Evolutionary conservation across 2,329 filamentous ascomycete species (phyloP), one percentile per base, ranked within the genome.

Genomic region (Nigrospora oryzae): DNA sequence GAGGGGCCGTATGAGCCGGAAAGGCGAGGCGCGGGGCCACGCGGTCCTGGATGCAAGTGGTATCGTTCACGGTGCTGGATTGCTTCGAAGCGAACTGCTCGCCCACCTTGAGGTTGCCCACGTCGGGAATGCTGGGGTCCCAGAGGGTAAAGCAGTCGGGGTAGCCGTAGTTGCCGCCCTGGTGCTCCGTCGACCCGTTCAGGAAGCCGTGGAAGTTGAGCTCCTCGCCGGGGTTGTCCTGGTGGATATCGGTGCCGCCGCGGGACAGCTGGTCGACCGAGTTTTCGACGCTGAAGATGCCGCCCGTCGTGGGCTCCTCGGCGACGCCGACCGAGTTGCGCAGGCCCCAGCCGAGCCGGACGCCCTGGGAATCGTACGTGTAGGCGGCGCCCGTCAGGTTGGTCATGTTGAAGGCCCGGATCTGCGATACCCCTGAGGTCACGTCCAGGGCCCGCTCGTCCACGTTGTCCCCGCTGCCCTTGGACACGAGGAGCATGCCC

Each of bases 171-270:
- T 86, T 86, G 1, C 53, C 57, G 30, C 58, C 62, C 47, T 46
- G 46, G 30, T 39, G 11, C 14, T 59, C 56, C 30, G 55, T 55
- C 61, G 37, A 47, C 17, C 37, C 42, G 17, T 53, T 42, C 0
- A 69, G 72, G 14, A 70, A 70, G 6, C 84, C 83, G 46, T 84
- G 77, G 58, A 77, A 86, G 61, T 89, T 88, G 59, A 89, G 63
- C 63, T 89, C 82, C 58, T 89, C 84, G 17, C 73, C 84, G 0
- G 84, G 84, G 53, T 89, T 88, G 55, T 84, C 70, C 49, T 77
- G 60, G 53, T 84, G 79, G 40, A 86, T 74, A 47, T 84, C 79
- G 17, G 69, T 52, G 8, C 75, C 75, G 39, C 73, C 63, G 32
- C 83, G 71, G n/a, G 63, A 62, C 13, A 86, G 67, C 38, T 83